phyloP scores from a whole-genome alignment of 805 yeast species.

The Teunomyces aglyptinius region DNA sequence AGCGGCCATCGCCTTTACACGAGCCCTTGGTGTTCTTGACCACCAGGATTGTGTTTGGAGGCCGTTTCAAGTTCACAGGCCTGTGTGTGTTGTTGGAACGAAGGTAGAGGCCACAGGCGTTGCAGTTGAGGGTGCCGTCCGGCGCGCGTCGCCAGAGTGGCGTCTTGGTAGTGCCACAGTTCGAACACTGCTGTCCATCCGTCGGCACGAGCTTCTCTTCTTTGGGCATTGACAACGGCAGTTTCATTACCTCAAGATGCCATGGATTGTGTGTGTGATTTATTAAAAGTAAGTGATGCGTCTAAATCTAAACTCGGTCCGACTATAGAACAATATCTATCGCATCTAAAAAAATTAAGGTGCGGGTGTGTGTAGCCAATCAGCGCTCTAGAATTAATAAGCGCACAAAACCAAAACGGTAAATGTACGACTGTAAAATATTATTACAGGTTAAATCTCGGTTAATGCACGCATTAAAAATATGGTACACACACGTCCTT shows the following conservation, averaged over 20 bases:
- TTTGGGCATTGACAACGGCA: neutral
- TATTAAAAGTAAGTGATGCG: neutral
- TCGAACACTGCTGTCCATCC: slow-evolving; percentile 49
- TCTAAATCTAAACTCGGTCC: neutral
- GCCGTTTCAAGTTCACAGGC: slow-evolving; percentile 63
- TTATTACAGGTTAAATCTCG: too few species aligned
- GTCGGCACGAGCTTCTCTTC: slow-evolving; percentile 1
- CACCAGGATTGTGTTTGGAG: slow-evolving; percentile 50
- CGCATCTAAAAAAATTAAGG: neutral
- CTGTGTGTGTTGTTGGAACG: slow-evolving; percentile 61
- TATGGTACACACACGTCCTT: too few species aligned
- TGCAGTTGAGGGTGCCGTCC: slow-evolving; percentile 54
- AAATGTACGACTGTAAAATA: neutral
- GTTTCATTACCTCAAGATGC: neutral
- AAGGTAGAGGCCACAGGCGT: slow-evolving; percentile 59
- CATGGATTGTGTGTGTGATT: neutral
- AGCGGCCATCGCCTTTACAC: slow-evolving; percentile 73
- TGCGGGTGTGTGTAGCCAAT: neutral
- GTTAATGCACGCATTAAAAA: too few species aligned
- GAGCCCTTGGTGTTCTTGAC: slow-evolving; percentile 48
- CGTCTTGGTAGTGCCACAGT: slow-evolving; percentile 55
- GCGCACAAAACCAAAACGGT: neutral
- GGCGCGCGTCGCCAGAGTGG: slow-evolving; percentile 61
- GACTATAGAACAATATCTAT: neutral
- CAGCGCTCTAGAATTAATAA: neutral